Evolutionary conservation across 2,329 filamentous ascomycete species (phyloP), one percentile per base, ranked within the genome.

Genomic region (Neopestalotiopsis sp.): DNA sequence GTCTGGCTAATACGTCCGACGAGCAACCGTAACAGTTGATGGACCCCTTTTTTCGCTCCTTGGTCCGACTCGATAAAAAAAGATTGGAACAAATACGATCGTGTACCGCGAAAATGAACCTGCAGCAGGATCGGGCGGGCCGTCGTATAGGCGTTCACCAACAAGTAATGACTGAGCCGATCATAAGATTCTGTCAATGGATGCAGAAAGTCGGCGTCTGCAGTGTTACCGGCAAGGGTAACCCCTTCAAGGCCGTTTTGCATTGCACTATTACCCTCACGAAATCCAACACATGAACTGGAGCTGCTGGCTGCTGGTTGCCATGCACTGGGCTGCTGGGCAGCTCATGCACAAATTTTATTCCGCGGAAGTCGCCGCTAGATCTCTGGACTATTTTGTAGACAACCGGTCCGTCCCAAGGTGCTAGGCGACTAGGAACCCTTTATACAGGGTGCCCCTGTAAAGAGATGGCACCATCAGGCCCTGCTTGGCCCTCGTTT

Each of bases 381-480:
- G 30, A 40, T 34, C 9, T 62, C 20, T 30, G 12, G 14, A 20
- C 34, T 30, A 40, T 30, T 30, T 34, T 59, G 57, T 34, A 30
- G 24, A 30, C 30, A 59, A 24, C 30, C 34, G 59, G 59, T 20
- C 34, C 59, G 59, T 40, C 59, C 59, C 28, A 62, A 62, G 34
- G 30, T 62, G n/a, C 34, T 20, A 59, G 24, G 10, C 57, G 10
- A 24, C 57, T 59, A 62, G 59, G 14, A 59, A 24, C 30, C 13
- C 57, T 59, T 17, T 40, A 34, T 38, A 14, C 30, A 20, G 28
- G 59, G 28, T 30, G 59, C 59, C 59, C 59, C 34, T 38, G 59
- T 34, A 38, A 40, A 12, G n/a, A 34, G n/a, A 62, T 62, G 59
- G 59, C 59, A 62, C 59, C 59, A 62, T 62, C 32, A 40, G 59